These are phyloP conservation scores for Populus trichocarpa DNA, from an alignment of 441 rosid genomes.

Conservation along the genomic window DNA sequence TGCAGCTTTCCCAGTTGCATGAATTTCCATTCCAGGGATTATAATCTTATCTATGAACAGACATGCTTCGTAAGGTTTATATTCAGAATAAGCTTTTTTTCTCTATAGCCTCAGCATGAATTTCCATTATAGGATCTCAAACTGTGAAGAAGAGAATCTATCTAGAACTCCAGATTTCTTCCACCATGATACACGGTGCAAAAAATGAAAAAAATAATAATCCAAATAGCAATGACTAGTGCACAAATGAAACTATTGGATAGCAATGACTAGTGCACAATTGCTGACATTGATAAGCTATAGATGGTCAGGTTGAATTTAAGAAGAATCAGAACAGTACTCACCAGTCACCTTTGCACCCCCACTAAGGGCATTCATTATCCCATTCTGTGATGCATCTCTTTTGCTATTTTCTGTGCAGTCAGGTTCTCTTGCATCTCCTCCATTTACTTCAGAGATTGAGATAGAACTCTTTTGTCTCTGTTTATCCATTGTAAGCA, in stretches of 20 bases:
- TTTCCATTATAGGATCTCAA: background rate
- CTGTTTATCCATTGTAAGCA: constrained; percentile 36
- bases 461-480: constrained; percentile 21
- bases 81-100: background rate
- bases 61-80: background rate
- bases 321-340: constrained; percentile 17
- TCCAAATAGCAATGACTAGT: background rate
- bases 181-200: background rate
- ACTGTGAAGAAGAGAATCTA: background rate
- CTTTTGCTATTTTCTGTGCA: constrained; percentile 29
- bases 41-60: background rate
- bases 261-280: background rate
- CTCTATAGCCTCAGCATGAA: background rate
- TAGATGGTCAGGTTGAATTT: background rate
- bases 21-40: background rate
- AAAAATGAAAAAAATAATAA: too few relatives aligned
- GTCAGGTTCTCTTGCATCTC: constrained; percentile 28
- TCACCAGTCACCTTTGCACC: constrained; percentile 64
- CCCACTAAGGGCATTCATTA: constrained; percentile 32
- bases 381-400: constrained; percentile 32
- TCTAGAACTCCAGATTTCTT: background rate
- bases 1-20: background rate
- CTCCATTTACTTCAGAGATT: constrained; percentile 27
- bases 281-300: background rate
- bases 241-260: background rate